Conservation (phyloP, 2,329 filamentous ascomycete species). For the Magnaporthiopsis rhizophila region DNA sequence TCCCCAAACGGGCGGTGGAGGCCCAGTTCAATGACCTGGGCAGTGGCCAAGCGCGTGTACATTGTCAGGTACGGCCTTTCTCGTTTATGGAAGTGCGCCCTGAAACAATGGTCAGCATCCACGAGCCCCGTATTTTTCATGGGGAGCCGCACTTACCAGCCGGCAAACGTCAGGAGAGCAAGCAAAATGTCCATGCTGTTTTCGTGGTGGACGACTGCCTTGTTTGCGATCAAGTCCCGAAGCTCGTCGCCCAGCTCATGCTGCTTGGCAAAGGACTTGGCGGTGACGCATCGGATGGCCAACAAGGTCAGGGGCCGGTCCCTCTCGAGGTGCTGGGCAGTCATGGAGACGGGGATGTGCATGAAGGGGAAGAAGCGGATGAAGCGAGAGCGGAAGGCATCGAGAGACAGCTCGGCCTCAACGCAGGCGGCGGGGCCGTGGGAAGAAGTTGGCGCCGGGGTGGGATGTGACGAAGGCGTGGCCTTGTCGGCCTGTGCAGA, state of each 20-base stretch:
- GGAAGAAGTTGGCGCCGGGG: conserved; percentile 12
- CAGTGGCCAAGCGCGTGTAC: conserved; percentile 31
- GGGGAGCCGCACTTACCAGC: conserved; percentile 27
- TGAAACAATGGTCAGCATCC: conserved; percentile 18
- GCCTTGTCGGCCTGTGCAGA: background rate
- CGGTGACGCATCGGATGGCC: conserved; percentile 37
- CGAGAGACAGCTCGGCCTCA: conserved; percentile 31
- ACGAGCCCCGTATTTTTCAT: conserved; percentile 15
- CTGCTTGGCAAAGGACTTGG: conserved; percentile 32
- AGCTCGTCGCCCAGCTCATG: conserved; percentile 30
- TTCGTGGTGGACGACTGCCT: conserved; percentile 38
- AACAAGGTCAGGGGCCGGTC: conserved; percentile 41
- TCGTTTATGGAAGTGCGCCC: conserved; percentile 18
- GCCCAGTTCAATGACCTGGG: conserved; percentile 36
- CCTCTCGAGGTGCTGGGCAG: conserved; percentile 27
- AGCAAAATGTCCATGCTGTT: conserved; percentile 42
- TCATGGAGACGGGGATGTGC: conserved; percentile 26
- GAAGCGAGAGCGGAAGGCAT: conserved; percentile 30
- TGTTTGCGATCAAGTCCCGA: conserved; percentile 33
- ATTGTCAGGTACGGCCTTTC: conserved; percentile 34
- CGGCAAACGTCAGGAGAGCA: conserved; percentile 22
- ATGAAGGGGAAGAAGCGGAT: conserved; percentile 37
- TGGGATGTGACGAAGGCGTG: background rate
- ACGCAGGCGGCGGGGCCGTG: conserved; percentile 14
- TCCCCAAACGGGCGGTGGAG: conserved; percentile 32